Evolutionary conservation across 176 grass and related monocot genomes (phyloP), one percentile per base, ranked within the genome.

Genomic region (Lolium multiflorum): DNA sequence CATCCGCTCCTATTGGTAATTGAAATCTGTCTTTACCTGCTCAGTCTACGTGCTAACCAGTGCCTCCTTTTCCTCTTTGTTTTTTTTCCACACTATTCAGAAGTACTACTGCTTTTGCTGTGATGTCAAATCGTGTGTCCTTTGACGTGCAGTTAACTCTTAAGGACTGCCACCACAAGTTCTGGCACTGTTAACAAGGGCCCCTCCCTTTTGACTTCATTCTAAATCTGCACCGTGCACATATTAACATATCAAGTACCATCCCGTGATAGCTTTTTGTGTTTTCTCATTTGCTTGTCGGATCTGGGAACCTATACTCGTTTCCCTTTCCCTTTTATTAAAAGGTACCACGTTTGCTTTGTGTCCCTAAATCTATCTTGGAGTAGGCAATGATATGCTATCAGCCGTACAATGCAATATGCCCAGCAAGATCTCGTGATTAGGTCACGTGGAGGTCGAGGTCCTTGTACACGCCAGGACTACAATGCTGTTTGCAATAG

Each of bases 161-260:
- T 80, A 44, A 44, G 66, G 54, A 15, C 80, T 79, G 78, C 43
- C 61, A 52, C 57, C 81, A 43, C 67, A 46, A 73, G 76, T 84
- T 58, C 20, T 63, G 77, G 20, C 78, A 85, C 86, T 88, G 71
- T 72, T 81, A 78, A 80, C 0, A 70, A 77, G 90, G 41, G 21
- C 86, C 89, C 81, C 52, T 46, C 43, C 70, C 61, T 81, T 88
- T 88, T 82, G 90, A 88, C 90, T 76, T 88, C n/a, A 70, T 76
- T 77, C 58, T 66, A 43, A 58, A 73, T 11, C 50, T 37, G 43
- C 69, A 84, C 76, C 71, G 71, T 86, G 47, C 82, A 38, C 24
- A 31, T 65, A 74, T 57, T 85, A 80, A 65, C 71, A 70, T 80
- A 49, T 51, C 9, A 81, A 87, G 47, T 76, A 77, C 70, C 21